Base-by-base conservation (phyloP, 179 eudicot genomes). In the Heliamphora ciliata region DNA sequence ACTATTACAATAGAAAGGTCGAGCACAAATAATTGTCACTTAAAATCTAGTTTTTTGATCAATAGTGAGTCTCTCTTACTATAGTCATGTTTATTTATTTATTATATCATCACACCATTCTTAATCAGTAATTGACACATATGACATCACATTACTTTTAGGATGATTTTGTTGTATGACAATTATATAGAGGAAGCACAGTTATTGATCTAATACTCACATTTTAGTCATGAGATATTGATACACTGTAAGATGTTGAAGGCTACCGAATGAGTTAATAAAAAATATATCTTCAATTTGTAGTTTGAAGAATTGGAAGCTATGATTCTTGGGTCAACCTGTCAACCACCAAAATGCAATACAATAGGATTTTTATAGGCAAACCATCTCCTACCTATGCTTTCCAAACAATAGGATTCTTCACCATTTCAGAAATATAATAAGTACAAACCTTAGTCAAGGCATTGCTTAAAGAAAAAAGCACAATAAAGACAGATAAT, bases 251-350 rank as follows among this genome's bases (percentile, higher is more conserved):
- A 95, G 86, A 84, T 94, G 93, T 82, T 91, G 93, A 75, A 90
- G 93, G 78, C 98, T 97, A 76, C 98, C 98, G 84, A 84, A 95
- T 93, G 92, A 92, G 82, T 95, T 93, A 9, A 95, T 92, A 89
- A 95, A 55, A 80, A 93, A 95, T 52, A 95, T 91, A 73, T 93
- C 85, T 44, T 85, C 89, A 4, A 90, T 91, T 65, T 89, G 91
- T 74, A 95, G 80, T 83, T 90, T 93, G 86, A 83, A 95, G 64
- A 95, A 74, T 90, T 88, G 90, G 88, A 93, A 95, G 78, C 92
- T 74, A 88, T 95, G 98, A 86, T 81, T 72, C 88, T 89, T 80
- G 0, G 97, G 98, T 97, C 97, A 95, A 82, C 77, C 97, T 92
- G 87, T 78, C 14, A 86, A 84, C 51, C 79, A 79, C 44, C 67